Evolutionary conservation across 371 early-diverging fungal species (phyloP), one percentile per base, ranked within the genome.

Genomic region (Rhizopus arrhizus): DNA sequence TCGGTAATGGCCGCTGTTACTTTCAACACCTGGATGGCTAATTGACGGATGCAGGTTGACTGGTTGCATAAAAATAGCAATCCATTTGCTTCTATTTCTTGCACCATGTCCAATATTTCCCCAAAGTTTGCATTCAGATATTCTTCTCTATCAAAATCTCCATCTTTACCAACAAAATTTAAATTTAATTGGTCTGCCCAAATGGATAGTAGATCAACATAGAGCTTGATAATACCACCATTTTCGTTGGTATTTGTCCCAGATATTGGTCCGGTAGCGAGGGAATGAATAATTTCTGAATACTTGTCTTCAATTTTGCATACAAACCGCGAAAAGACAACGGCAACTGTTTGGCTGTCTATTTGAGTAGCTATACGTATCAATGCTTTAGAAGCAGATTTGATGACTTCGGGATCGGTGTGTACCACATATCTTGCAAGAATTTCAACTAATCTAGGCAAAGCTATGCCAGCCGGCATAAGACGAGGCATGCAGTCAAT

Each of bases 331-430:
- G 88, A 80, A 56, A 82, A 83, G 6, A 81, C 84, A 12, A 75
- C 71, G 0, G 85, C 81, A 0, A 83, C 85, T 1, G 78, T 81
- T 33, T 82, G 83, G 13, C 85, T 79, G 62, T 85, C 87, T 65
- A 85, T 80, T 52, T 88, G 88, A 8, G 74, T 62, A 0, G 89
- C 86, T n/a, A 91, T 83, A 5, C 94, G 75, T 50, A 83, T 57
- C 53, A 92, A 68, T 1, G 90, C 89, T 49, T 80, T 74, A 31
- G 83, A 73, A 35, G 94, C 82, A 9, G 89, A 80, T 28, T 76
- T 70, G 52, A 91, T 78, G n/a, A 97, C 69, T 50, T 87, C 75
- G 16, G 91, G 90, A 70, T 97, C 95, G 11, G 87, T 85, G 72
- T 94, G 95, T 3, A 92, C 82, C 0, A 89, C 83, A 55, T 91